phyloP scores from a whole-genome alignment of 2,329 filamentous ascomycete species.

The Metarhizium robertsii region DNA sequence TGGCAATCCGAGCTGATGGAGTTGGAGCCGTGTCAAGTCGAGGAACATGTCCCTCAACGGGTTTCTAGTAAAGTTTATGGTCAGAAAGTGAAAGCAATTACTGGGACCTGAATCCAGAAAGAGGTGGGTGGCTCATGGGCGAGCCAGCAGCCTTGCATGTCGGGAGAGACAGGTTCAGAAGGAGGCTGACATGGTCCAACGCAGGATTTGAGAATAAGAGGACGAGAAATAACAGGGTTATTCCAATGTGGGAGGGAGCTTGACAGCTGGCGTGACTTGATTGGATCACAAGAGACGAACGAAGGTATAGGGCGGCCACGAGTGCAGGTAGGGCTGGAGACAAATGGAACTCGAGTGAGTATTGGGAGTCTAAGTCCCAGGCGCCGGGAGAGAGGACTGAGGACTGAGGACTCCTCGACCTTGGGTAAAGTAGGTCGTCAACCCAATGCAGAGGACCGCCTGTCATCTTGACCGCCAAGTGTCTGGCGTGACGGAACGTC shows the following conservation, averaged over 20 bases:
- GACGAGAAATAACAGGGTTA: not conserved
- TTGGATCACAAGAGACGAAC: conserved; percentile 2
- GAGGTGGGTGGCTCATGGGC: not conserved
- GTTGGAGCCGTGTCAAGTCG: not conserved
- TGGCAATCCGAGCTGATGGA: not conserved
- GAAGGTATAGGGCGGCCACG: not conserved
- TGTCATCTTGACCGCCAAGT: too few species aligned
- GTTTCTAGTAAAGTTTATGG: not conserved
- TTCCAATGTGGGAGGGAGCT: not conserved
- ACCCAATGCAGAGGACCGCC: too few species aligned
- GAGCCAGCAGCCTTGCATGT: not conserved
- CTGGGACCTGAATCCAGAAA: not conserved
- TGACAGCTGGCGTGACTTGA: conserved; percentile 6
- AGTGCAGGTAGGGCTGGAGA: not conserved
- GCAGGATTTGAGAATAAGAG: not conserved
- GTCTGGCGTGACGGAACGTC: too few species aligned
- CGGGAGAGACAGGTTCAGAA: not conserved
- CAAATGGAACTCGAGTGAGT: not conserved
- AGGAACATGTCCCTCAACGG: not conserved
- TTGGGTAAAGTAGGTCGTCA: not conserved
- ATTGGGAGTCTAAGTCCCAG: not conserved
- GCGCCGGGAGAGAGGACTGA: not conserved
- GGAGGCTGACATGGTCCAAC: not conserved
- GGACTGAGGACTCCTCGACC: not conserved
- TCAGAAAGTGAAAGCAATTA: not conserved